Evolutionary conservation across 495 filamentous ascomycete genomes (phyloP), one percentile per base, ranked within the genome.

Genomic region (Cercophora sp.): DNA sequence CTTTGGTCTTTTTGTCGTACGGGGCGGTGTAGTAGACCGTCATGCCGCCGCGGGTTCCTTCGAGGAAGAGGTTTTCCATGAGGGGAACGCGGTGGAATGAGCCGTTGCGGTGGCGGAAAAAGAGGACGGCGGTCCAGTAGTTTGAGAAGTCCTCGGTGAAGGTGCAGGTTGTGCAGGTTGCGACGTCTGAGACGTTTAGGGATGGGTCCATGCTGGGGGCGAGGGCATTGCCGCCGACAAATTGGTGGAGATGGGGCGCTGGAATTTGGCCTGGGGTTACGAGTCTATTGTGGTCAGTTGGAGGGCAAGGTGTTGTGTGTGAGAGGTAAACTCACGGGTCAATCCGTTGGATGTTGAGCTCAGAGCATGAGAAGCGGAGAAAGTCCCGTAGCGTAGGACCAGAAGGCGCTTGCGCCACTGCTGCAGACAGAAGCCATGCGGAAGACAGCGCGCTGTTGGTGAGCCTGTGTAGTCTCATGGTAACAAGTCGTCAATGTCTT

Each of bases 311-410:
- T 16, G 8, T 10, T 13, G 13, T 9, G 29, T 6, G 29, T 32
- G 8, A 18, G 20, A 19, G 0, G n/a, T 8, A 6, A 32, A 52
- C 54, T 48, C 19, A 57, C 52, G 57, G 53, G 34, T 59, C 57
- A 15, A 59, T 34, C 13, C 53, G 57, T 16, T 59, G 47, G 22
- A 52, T 39, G 13, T 52, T 48, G 24, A 59, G 53, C 43, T 59
- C 40, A 1, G 57, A 59, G 42, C 57, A 86, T 6, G 84, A 84
- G 64, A 87, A 85, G 0, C 84, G 84, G 22, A 87, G 66, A 56
- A 81, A 58, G 5, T 73, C 80, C n/a, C n/a, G n/a, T n/a, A n/a
- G n/a, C n/a, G n/a, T n/a, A n/a, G n/a, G n/a, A n/a, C n/a, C n/a
- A n/a, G n/a, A n/a, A n/a, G n/a, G n/a, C n/a, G n/a, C n/a, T n/a